These are phyloP conservation scores for Artemisia argyi DNA, from an alignment of 129 eudicot species.

Conservation along the genomic window DNA sequence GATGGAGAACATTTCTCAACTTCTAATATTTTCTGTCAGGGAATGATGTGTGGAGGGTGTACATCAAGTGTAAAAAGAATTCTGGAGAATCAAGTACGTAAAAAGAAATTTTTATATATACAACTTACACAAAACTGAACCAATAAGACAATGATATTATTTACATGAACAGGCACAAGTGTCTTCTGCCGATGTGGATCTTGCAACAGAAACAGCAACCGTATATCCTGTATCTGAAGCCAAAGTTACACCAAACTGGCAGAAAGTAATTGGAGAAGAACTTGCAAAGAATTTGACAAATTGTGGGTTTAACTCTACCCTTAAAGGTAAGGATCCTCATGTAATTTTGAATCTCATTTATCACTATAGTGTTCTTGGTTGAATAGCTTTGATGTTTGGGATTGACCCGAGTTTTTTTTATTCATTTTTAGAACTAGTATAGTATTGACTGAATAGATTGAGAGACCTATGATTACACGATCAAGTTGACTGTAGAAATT, in stretches of 20 bases:
- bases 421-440: not conserved
- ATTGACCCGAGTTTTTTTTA: not conserved
- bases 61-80: constrained; percentile 94
- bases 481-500: not conserved
- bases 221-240: constrained; percentile 89
- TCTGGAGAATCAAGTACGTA: constrained; percentile 80
- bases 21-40: constrained; percentile 43
- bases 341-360: constrained; percentile 14
- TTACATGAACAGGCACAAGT: constrained; percentile 78
- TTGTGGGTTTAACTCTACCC: constrained; percentile 76
- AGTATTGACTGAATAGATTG: not conserved
- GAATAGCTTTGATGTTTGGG: not conserved
- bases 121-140: not conserved
- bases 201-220: constrained; percentile 82
- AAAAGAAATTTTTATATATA: not conserved
- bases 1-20: not conserved
- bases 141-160: constrained; percentile 17
- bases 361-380: not conserved
- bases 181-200: constrained; percentile 84
- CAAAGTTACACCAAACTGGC: constrained; percentile 74
- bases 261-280: constrained; percentile 70
- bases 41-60: constrained; percentile 97
- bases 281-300: constrained; percentile 89
- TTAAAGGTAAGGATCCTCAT: constrained; percentile 56
- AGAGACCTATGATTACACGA: not conserved